Evolutionary conservation across 1,284 basidiomycete species (phyloP), one percentile per base, ranked within the genome.

Genomic region (Volvariella volvacea): DNA sequence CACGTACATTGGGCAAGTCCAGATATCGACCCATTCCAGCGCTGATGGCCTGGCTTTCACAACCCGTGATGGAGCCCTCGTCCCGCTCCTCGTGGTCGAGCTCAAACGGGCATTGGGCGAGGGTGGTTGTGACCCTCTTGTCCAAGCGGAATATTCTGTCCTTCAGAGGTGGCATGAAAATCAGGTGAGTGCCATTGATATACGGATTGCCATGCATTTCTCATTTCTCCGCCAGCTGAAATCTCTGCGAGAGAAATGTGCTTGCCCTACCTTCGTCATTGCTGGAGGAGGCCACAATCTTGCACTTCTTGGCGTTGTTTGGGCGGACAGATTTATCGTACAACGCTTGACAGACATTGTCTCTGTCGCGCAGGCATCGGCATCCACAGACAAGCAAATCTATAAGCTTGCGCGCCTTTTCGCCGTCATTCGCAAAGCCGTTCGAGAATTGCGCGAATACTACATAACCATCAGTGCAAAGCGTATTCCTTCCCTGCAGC

Each of bases 261-360:
- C 50, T 43, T 57, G 52, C 48, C 57, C 55, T 30, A 52, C 54
- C 14, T 47, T 58, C 17, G 40, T 58, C 1, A 12, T 57, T 4
- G 51, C 48, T n/a, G 44, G 32, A 12, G 47, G 38, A 31, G 57
- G 58, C 9, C 48, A 55, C 3, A 58, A 47, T 47, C 10, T 59
- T 2, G 16, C 12, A 7, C 38, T 59, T 20, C 36, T 58, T 15
- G 58, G 58, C 3, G 57, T 31, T 22, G 51, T 59, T 12, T 49
- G 58, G 41, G 56, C 52, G 2, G 54, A 56, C 46, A 53, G 47
- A 22, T 9, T 54, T 21, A 54, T 58, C 21, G 53, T 59, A 8
- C 55, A 58, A 41, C 44, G 47, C 3, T 38, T 59, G 20, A 61
- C 55, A 12, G 56, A 58, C 28, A 25, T 52, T 41, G 45, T 49